These are phyloP conservation scores for Xylaria sp. DNA, from an alignment of 2,329 filamentous ascomycete genomes.

Conservation along the genomic window DNA sequence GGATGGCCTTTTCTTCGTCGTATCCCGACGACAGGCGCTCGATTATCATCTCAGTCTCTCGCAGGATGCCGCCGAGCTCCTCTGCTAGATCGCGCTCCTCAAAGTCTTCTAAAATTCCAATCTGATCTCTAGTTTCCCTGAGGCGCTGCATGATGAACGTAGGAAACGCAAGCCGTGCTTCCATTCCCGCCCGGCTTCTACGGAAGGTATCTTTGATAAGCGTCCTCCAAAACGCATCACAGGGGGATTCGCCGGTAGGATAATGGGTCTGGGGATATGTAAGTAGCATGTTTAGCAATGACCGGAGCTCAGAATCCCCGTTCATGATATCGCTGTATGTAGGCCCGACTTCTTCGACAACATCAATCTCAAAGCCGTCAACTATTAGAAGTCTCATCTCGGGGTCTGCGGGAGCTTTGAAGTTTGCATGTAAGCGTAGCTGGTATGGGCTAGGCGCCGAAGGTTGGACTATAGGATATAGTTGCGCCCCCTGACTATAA, in stretches of 20 bases:
- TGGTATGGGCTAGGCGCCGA: background rate
- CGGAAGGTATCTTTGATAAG: slow-evolving; percentile 27
- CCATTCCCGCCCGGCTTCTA: background rate
- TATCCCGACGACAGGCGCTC: background rate
- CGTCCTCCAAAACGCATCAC: slow-evolving; percentile 20
- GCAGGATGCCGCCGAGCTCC: background rate
- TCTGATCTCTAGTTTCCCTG: slow-evolving; percentile 13
- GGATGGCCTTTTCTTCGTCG: slow-evolving; percentile 13
- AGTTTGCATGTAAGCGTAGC: background rate
- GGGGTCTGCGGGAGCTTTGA: background rate
- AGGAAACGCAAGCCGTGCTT: slow-evolving; percentile 16
- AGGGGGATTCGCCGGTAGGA: slow-evolving; percentile 8
- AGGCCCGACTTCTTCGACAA: slow-evolving; percentile 19
- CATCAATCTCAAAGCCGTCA: slow-evolving; percentile 23
- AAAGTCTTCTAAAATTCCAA: background rate
- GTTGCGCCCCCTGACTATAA: slow-evolving; percentile 12
- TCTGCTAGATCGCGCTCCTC: background rate
- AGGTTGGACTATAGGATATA: slow-evolving; percentile 18
- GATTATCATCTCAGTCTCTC: slow-evolving; percentile 4
- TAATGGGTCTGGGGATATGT: slow-evolving; percentile 8
- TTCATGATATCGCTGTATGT: slow-evolving; percentile 27
- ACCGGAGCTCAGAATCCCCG: slow-evolving; percentile 4
- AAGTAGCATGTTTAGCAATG: slow-evolving; percentile 13
- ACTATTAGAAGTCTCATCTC: background rate
- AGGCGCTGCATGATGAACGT: slow-evolving; percentile 29